A percentile compares a stretch with the other conserved stretches of the same genome.
Evolutionary conservation across 306 rosid species (phyloP).

Genomic region (peach (Prunus persica)): Prunus_persica_NCBIv2 NC_034016.1:18927501-18928000

Average conservation of each 20-base stretch:
- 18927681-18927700: constrained; percentile 72
- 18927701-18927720: constrained; percentile 66
- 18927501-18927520: constrained; percentile 10
- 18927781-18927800: neutral
- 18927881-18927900: neutral
- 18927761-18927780: neutral
- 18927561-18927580: constrained; percentile 10
- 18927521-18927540: constrained; percentile 30
- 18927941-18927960: neutral
- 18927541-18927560: constrained; percentile 61
- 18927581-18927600: neutral
- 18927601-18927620: neutral
- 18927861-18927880: neutral
- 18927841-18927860: neutral
- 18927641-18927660: constrained; percentile 60
- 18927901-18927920: neutral
- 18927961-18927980: neutral
- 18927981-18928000: neutral
- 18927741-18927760: neutral
- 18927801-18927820: neutral
- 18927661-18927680: constrained; percentile 71
- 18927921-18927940: no score
- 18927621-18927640: neutral
- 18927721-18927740: neutral
- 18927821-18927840: neutral